Base-by-base conservation (phyloP, 2,329 filamentous ascomycete genomes). In the Fusarium ambrosium region DNA sequence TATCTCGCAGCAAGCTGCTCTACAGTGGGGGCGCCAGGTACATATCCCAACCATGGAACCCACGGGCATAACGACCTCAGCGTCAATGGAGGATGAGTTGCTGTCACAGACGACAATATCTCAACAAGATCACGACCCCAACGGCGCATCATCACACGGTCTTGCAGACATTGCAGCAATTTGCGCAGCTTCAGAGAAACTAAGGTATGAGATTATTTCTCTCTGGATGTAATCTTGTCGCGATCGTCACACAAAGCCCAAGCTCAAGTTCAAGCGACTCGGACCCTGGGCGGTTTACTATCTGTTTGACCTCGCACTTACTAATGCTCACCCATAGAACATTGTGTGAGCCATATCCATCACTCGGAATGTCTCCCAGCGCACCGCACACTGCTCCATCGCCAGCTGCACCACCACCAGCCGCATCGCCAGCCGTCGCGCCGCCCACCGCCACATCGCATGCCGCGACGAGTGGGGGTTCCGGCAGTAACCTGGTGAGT, bases 111-210 rank as follows among this genome's bases (percentile, higher is more conserved):
- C 51, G 71, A 82, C 86, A 20, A 85, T 88, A 68, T 88, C 88
- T 34, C 84, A 86, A 74, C 86, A 86, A 24, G 86, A 84, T 75
- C 88, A 88, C 36, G 85, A 86, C 4, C 87, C 88, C 4, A 86
- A 86, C 2, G 82, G 85, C 22, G 83, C 82, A 20, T 86, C 82
- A 20, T 86, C 86, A 18, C 79, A 85, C 34, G 78, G 51, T 14
- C 51, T 55, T 7, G 51, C 51, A 55, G 51, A 55, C 27, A 55
- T 55, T 55, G 51, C 51, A 20, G 51, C 51, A 55, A 55, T 55
- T 29, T 55, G 51, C 18, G 51, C 51, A 29, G 51, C 51, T 32
- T 55, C 51, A 6, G 51, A 55, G 27, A 55, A 87, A 73, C 72
- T 84, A 72, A 86, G 86, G 87, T 89, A 82, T 80, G 86, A 48